Base-by-base conservation (phyloP, 805 yeast species). In the Sungouiella thailandica region DNA sequence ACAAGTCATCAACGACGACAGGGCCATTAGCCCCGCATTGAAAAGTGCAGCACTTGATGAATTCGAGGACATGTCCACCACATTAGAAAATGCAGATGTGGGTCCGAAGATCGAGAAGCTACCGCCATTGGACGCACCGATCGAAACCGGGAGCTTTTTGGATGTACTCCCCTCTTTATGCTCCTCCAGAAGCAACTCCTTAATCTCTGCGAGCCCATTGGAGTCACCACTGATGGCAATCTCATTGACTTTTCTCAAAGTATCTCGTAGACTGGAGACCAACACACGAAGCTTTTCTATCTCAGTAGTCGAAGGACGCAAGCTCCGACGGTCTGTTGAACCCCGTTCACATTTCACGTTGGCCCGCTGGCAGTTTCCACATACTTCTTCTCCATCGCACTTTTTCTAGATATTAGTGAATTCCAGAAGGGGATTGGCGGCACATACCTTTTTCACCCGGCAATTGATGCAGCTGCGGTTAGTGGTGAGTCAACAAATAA, bases 41-140 rank as follows among this genome's bases (percentile, higher is more conserved):
- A 30, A 35, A 6, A 31, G 23, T 18, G 36, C 39, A 2, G 34
- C 29, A 10, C 40, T 31, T 7, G 29, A 27, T 4, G 40, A 31
- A 4, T 34, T 31, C 5, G 36, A 22, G 1, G 42, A 25, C 29
- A 28, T 23, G n/a, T 39, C 41, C 7, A 44, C 42, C 29, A 40
- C 41, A 27, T 42, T 40, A 28, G 37, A 41, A 19, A 44, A 44
- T 8, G 50, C 47, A 3, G 45, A 42, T 0, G 50, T 46, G 23
- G 49, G 50, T 10, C 50, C 50, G 28, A 40, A 44, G 9, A 46
- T 42, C 20, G 45, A 42, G 28, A 29, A 46, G 23, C 32, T 41
- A 4, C 47, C 50, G 2, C 41, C 45, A 17, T 42, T 32, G 7
- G 44, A 37, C 14, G 47, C 41, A 17, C 43, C 46, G 15, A 46